Evolutionary conservation across 1,139 yeast species (phyloP).

Genomic region (Suhomyces chickasaworum): DNA sequence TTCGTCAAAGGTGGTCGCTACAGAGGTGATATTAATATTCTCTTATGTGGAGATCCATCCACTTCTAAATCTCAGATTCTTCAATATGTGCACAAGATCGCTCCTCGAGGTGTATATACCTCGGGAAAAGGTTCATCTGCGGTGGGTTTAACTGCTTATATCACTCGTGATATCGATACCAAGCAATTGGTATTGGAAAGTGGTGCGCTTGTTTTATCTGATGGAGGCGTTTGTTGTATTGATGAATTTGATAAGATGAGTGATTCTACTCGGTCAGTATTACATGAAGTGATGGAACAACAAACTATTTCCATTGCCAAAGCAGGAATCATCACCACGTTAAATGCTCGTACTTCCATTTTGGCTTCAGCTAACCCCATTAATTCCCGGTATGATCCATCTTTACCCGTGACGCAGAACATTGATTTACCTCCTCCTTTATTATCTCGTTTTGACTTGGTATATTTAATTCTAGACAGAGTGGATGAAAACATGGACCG

Average conservation of each 20-base stretch:
- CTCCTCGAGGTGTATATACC: conserved; percentile 97
- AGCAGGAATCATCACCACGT: conserved; percentile 95
- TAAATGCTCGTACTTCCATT: conserved; percentile 94
- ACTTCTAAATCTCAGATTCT: conserved; percentile 93
- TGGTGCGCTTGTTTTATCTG: conserved; percentile 95
- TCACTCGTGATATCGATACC: conserved; percentile 92
- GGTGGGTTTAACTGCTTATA: conserved; percentile 96
- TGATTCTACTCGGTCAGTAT: conserved; percentile 89
- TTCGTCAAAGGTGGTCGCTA: conserved; percentile 91
- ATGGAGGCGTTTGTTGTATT: conserved; percentile 98
- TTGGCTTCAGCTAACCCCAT: conserved; percentile 98
- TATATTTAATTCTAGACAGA: conserved; percentile 86
- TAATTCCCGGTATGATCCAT: conserved; percentile 91
- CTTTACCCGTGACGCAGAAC: conserved; percentile 89
- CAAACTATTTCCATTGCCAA: conserved; percentile 97
- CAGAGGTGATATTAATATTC: conserved; percentile 90
- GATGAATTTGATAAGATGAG: conserved; percentile 99
- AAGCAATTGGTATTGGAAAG: conserved; percentile 90
- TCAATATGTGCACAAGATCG: conserved; percentile 93
- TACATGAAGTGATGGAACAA: conserved; percentile 99
- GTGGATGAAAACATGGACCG: conserved; percentile 87
- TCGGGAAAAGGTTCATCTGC: conserved; percentile 99
- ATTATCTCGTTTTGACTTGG: conserved; percentile 91
- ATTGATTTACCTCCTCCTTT: conserved; percentile 96
- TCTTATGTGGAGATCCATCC: conserved; percentile 97